Evolutionary conservation across 352 stramenopile species (phyloP), one percentile per base, ranked within the genome.

Genomic region (Pythium coloratum): DNA sequence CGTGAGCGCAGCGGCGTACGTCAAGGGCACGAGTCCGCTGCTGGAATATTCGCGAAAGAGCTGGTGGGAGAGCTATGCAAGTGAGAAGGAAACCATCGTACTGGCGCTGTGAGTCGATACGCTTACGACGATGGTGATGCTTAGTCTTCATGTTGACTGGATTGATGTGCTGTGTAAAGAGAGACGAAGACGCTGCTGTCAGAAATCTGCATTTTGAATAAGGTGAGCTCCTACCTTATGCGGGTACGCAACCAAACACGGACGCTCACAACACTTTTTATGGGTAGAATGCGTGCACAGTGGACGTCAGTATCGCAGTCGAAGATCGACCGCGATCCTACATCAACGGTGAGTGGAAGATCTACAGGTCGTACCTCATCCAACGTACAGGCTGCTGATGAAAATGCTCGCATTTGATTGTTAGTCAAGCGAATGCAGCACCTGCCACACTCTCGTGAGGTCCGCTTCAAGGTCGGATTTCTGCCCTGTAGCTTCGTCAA

Each of bases 141-240:
- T 51, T 6, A 0, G 55, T 26, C 26, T 30, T 20, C 20, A 0
- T 24, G 20, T 0, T 36, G 16, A 20, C 53, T 50, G 47, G 9
- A 34, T 16, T 28, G n/a, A 8, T 28, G 13, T 57, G 10, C 24
- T 24, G 44, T 55, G 26, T 9, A 44, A 53, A 92, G 84, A 4
- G 76, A 84, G 13, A 62, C 66, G 6, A 92, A 92, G 73, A 84
- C 84, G 53, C 59, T 92, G 54, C 38, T 92, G 56, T 84, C 82
- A 0, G 82, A 92, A 64, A 69, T 92, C n/a, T 76, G 81, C 32
- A 77, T 92, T 36, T 64, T 91, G 24, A 92, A 92, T 71, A 91
- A 91, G 75, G 83, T 84, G 14, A 33, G 33, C 20, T 24, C 20
- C 20, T 24, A 24, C 20, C 20, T 24, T 24, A 24, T 24, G 20